Evolutionary conservation across 306 rosid species (phyloP), one percentile per base, ranked within the genome.

Genomic region (Begonia loranthoides): DNA sequence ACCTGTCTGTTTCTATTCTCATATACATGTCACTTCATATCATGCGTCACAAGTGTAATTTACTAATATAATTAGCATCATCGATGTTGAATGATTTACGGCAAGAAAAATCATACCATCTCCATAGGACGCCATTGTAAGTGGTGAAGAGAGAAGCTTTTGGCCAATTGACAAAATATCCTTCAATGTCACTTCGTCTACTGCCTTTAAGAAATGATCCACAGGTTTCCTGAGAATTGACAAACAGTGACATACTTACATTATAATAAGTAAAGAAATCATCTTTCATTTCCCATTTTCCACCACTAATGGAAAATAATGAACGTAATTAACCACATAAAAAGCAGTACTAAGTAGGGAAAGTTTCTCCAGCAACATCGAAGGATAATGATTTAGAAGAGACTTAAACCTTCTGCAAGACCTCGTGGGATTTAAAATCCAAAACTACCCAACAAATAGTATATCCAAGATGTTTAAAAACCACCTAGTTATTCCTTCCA

Each of bases 61-160:
- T 28, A 1, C 36, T 43, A 43, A 12, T 51, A 45, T 38, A 34
- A 19, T 13, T 53, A 61, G 19, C 13, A n/a, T 54, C 54, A 24
- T 41, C 12, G n/a, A 28, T 17, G 19, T 16, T 46, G 22, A 7
- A 44, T 21, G n/a, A 43, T 51, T 71, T 41, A 43, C 1, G 4
- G 6, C 13, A 43, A 55, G 2, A 16, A 13, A 54, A 43, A 19
- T 28, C 41, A 45, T 82, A 86, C 95, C 95, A 34, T 90, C 95
- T 69, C 99, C 99, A 52, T 80, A 76, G 58, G 95, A 79, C 36
- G 95, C 90, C 94, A 90, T 65, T 54, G 99, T 74, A 61, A 86
- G 87, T 51, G 95, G 95, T 57, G 95, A 80, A 53, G 99, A 76
- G 49, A 86, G 60, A 59, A 90, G 93, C 73, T 86, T 82, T 67